A percentile compares a stretch with the other conserved stretches of the same genome.
These are phyloP conservation scores for Capsella rubella DNA, from an alignment of 441 rosid genomes.

Conservation along the genomic window DNA sequence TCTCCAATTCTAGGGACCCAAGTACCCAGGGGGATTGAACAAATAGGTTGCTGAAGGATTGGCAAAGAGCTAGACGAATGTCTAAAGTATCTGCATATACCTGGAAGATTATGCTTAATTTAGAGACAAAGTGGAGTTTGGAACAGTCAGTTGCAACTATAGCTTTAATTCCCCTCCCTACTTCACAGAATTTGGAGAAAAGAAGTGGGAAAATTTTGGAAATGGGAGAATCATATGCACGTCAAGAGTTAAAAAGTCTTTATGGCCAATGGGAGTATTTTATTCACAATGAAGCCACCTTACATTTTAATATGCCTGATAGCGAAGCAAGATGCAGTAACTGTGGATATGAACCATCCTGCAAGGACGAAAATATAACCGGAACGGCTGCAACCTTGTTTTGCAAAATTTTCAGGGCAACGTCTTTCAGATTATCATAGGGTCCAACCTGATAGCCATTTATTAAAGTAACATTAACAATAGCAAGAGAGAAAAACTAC, in stretches of 20 bases:
- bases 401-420: constrained; percentile 67
- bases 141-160: constrained; percentile 23
- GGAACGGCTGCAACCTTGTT: constrained; percentile 75
- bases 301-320: constrained; percentile 77
- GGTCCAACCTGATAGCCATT: constrained; percentile 67
- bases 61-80: constrained; percentile 75
- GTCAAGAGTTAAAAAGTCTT: constrained; percentile 11
- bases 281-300: constrained; percentile 41
- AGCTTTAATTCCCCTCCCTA: constrained; percentile 3
- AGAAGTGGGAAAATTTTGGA: neutral
- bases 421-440: constrained; percentile 68
- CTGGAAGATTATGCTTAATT: constrained; percentile 47
- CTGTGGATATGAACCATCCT: constrained; percentile 70
- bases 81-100: constrained; percentile 77
- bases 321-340: constrained; percentile 77
- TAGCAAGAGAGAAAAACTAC: constrained; percentile 6
- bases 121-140: constrained; percentile 28
- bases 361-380: constrained; percentile 60
- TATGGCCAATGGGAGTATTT: constrained; percentile 18
- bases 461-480: constrained; percentile 22
- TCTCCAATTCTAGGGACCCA: constrained; percentile 81
- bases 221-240: constrained; percentile 30
- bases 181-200: constrained; percentile 20
- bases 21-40: constrained; percentile 68
- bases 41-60: constrained; percentile 71